Evolutionary conservation across 2,329 filamentous ascomycete species (phyloP).

Genomic region (Xylariaceae sp.): DNA sequence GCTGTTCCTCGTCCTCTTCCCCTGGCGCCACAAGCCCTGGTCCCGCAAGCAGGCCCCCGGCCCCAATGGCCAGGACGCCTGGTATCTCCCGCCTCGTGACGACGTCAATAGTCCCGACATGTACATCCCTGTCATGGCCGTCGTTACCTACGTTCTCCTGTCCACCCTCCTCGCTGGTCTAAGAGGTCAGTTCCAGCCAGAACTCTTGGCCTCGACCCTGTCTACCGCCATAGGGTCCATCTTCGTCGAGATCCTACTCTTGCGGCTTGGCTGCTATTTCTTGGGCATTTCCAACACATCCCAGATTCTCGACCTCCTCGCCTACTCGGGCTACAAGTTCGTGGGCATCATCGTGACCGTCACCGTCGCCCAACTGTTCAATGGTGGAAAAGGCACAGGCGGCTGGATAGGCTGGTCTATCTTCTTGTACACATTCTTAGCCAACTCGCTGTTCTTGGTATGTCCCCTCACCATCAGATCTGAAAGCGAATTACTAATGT

Average conservation of each 20-base stretch:
- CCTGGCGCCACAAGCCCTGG: conserved; percentile 97
- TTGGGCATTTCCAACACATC: conserved; percentile 91
- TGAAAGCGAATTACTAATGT: conserved; percentile 5
- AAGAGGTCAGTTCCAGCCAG: conserved; percentile 87
- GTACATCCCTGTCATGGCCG: conserved; percentile 94
- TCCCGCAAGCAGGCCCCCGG: conserved; percentile 79
- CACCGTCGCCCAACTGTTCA: conserved; percentile 71
- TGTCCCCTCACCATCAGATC: conserved; percentile 30
- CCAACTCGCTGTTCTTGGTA: conserved; percentile 94
- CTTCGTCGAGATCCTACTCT: conserved; percentile 78
- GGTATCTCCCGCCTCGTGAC: conserved; percentile 87
- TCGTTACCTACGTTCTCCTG: conserved; percentile 95
- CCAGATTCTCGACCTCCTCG: conserved; percentile 87
- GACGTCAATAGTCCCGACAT: conserved; percentile 98
- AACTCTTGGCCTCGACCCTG: conserved; percentile 85
- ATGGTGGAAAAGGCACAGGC: conserved; percentile 74
- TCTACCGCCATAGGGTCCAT: conserved; percentile 80
- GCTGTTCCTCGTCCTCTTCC: conserved; percentile 88
- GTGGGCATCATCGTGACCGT: conserved; percentile 93
- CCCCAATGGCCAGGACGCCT: conserved; percentile 64
- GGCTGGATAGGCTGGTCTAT: conserved; percentile 85
- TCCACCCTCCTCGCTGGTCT: conserved; percentile 87
- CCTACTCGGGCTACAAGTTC: conserved; percentile 98
- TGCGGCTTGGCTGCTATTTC: conserved; percentile 92
- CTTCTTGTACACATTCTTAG: conserved; percentile 87